These are phyloP conservation scores for Pyrenophora seminiperda DNA, from an alignment of 2,329 filamentous ascomycete species.

Conservation along the genomic window DNA sequence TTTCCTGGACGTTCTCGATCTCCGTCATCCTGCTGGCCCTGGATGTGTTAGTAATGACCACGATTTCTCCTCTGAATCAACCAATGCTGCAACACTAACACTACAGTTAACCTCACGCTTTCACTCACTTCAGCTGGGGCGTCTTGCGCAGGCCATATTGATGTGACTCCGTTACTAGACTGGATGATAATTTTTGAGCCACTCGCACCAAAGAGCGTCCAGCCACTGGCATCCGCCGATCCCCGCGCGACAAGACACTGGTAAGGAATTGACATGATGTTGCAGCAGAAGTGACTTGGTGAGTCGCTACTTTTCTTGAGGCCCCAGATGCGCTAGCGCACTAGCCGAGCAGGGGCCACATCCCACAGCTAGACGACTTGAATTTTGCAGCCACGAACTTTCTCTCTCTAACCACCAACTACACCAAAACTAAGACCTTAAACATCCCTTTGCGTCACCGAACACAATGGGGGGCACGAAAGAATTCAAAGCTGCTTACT, in stretches of 20 bases:
- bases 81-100: not conserved
- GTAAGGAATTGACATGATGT: slow-evolving; percentile 46
- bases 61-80: not conserved
- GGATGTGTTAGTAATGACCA: slow-evolving; percentile 17
- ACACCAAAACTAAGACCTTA: slow-evolving; percentile 72
- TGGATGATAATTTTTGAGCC: slow-evolving; percentile 69
- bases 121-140: slow-evolving; percentile 32
- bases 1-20: slow-evolving; percentile 48
- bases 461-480: slow-evolving; percentile 99
- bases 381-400: slow-evolving; percentile 31
- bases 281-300: slow-evolving; percentile 10
- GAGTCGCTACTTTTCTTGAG: slow-evolving; percentile 16
- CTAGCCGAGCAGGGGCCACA: slow-evolving; percentile 22
- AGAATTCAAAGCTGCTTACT: slow-evolving; percentile 95
- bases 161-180: slow-evolving; percentile 37
- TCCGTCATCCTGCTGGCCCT: slow-evolving; percentile 30
- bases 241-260: slow-evolving; percentile 46
- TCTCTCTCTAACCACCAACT: slow-evolving; percentile 28
- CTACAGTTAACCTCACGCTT: not conserved
- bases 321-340: slow-evolving; percentile 21
- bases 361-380: slow-evolving; percentile 27
- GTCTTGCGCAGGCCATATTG: slow-evolving; percentile 37
- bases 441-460: slow-evolving; percentile 94
- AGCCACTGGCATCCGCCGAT: slow-evolving; percentile 21
- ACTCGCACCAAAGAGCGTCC: slow-evolving; percentile 72